phyloP scores from a whole-genome alignment of 345 rosid species.

The Rhodamnia rubescens region DNA sequence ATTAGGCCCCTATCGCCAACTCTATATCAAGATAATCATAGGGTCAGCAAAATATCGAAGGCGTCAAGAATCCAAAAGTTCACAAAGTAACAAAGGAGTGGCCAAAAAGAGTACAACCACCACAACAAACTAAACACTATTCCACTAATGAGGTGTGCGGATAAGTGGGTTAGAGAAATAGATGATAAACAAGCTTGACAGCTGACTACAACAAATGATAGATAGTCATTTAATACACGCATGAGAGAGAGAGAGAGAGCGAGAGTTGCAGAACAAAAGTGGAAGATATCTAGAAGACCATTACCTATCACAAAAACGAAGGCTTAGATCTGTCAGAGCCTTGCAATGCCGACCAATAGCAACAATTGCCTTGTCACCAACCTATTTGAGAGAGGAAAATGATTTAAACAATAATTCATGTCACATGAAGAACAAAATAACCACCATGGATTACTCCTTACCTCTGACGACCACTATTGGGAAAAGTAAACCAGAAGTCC shows the following conservation, averaged over 20 bases:
- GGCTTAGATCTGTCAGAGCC: conserved; percentile 71
- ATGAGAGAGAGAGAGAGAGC: not conserved
- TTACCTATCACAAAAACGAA: conserved; percentile 84
- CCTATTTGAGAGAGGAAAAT: conserved; percentile 17
- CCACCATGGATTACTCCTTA: not conserved
- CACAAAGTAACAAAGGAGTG: not conserved
- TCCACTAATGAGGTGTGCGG: not conserved
- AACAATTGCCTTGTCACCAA: conserved; percentile 72
- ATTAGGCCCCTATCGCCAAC: conserved; percentile 75
- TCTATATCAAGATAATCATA: conserved; percentile 18
- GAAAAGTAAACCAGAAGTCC: not conserved
- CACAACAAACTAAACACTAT: not conserved
- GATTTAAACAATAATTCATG: not conserved
- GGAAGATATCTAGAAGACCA: not conserved
- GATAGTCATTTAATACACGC: not conserved
- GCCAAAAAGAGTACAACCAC: not conserved
- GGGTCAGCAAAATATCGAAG: not conserved
- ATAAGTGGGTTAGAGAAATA: not conserved
- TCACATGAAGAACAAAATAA: not conserved
- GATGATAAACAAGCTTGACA: not conserved
- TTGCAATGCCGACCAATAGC: conserved; percentile 74
- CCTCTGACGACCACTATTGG: not conserved
- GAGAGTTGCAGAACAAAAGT: not conserved
- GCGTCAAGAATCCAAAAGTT: not conserved
- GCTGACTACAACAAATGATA: not conserved